Base-by-base conservation (phyloP, 2,329 filamentous ascomycete species). In the Colletotrichum coccodes region DNA sequence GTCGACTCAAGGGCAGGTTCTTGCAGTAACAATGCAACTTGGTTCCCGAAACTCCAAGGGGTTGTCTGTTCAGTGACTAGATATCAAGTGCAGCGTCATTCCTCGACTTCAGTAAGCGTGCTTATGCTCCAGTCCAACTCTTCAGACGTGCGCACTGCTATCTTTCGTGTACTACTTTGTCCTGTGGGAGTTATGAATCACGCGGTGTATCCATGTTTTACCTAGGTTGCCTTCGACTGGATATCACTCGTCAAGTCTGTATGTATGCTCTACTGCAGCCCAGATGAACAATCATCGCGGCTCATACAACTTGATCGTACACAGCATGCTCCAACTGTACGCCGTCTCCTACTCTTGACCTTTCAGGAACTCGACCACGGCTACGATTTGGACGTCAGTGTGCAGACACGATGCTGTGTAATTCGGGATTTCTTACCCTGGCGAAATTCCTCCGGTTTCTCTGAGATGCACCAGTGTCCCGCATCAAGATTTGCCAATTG, bases 401-500 rank as follows among this genome's bases (percentile, higher is more conserved):
- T 44, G 26, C 12, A 44, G n/a, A 36, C 26, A 16, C 5, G 26
- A 26, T 18, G 6, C 40, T 21, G 9, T 7, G 16, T 11, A 26
- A 23, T 12, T 21, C 42, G 64, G 36, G 58, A 21, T 30, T 50
- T 77, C 87, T 78, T 77, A 94, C 93, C 91, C 85, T 87, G 83
- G 76, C 91, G 89, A 72, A 97, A 97, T 11, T 85, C 90, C 76
- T 94, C 90, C 0, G 94, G 94, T 74, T 94, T 91, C 83, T 97
- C 94, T n/a, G 92, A 94, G 71, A 95, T 94, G 6, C 97, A 83
- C 94, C 94, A 97, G 79, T 97, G 94, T 0, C 94, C 94, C 9
- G 91, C 87, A 42, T 96, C 91, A 36, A 97, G 82, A 79, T 95
- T 92, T 56, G 85, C 88, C 34, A 96, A 75, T 76, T 89, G 82